Evolutionary conservation across 257 asterid genomes (phyloP).

Genomic region (Cordia subcordata): DNA sequence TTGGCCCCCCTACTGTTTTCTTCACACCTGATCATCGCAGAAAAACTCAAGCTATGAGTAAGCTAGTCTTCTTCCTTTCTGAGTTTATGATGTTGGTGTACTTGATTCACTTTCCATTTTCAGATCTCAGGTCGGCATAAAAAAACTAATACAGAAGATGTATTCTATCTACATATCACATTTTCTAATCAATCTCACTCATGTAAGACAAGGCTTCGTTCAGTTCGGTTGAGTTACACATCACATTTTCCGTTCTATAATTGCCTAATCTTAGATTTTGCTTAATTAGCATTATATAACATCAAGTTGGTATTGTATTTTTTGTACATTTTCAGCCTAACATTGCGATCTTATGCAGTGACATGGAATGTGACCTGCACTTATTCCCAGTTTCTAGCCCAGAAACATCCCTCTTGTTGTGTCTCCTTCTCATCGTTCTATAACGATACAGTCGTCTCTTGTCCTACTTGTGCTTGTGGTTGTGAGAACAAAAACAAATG

Average conservation of each 20-base stretch:
- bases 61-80: conserved; percentile 14
- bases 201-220: too few species aligned
- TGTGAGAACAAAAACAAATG: conserved; percentile 28
- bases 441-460: conserved; percentile 26
- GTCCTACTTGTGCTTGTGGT: conserved; percentile 37
- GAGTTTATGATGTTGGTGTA: background rate
- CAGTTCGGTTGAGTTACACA: too few species aligned
- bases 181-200: too few species aligned
- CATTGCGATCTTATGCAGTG: conserved; percentile 20
- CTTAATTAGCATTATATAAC: too few species aligned
- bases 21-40: conserved; percentile 66
- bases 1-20: conserved; percentile 52
- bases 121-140: too few species aligned
- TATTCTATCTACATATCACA: too few species aligned
- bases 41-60: conserved; percentile 69
- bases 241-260: too few species aligned
- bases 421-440: conserved; percentile 35
- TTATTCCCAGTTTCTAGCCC: conserved; percentile 28
- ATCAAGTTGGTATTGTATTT: too few species aligned
- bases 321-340: background rate
- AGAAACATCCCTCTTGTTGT: conserved; percentile 28
- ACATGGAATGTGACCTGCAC: conserved; percentile 40
- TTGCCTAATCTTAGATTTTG: too few species aligned
- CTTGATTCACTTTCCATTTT: too few species aligned
- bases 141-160: too few species aligned